Conservation (phyloP, 2,329 filamentous ascomycete species). For the Ophiocordyceps camponoti-floridani region DNA sequence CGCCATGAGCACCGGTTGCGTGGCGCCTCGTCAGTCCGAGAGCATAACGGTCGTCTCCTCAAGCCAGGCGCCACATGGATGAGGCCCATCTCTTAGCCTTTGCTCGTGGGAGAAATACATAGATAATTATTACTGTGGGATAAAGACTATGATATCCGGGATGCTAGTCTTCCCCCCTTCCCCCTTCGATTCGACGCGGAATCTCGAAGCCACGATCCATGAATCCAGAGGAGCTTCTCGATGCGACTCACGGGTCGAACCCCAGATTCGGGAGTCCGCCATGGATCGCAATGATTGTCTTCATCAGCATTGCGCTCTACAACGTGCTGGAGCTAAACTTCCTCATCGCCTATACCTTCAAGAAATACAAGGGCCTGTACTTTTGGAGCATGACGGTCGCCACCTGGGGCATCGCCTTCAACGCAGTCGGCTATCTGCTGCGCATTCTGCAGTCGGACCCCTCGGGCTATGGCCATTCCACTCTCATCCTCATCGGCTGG, state of each 20-base stretch:
- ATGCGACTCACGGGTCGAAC: background rate
- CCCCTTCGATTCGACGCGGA: background rate
- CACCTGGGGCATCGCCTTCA: slow-evolving; percentile 10
- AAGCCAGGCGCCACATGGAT: background rate
- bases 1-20: background rate
- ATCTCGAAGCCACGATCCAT: background rate
- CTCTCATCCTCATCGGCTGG: slow-evolving; percentile 13
- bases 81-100: background rate
- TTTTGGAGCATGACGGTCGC: slow-evolving; percentile 14
- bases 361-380: slow-evolving; percentile 10
- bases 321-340: slow-evolving; percentile 12
- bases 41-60: background rate
- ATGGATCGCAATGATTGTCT: slow-evolving; percentile 5
- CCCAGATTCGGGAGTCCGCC: background rate
- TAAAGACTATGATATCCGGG: background rate
- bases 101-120: background rate
- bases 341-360: slow-evolving; percentile 11
- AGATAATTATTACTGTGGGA: background rate
- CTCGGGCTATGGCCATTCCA: slow-evolving; percentile 6
- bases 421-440: slow-evolving; percentile 26
- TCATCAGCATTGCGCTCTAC: slow-evolving; percentile 9
- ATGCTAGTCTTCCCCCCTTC: background rate
- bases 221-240: background rate
- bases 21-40: background rate
- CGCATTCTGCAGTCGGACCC: slow-evolving; percentile 11